phyloP scores from a whole-genome alignment of 192 early-diverging fungal species.

The Gorgonomyces haynaldii region DNA sequence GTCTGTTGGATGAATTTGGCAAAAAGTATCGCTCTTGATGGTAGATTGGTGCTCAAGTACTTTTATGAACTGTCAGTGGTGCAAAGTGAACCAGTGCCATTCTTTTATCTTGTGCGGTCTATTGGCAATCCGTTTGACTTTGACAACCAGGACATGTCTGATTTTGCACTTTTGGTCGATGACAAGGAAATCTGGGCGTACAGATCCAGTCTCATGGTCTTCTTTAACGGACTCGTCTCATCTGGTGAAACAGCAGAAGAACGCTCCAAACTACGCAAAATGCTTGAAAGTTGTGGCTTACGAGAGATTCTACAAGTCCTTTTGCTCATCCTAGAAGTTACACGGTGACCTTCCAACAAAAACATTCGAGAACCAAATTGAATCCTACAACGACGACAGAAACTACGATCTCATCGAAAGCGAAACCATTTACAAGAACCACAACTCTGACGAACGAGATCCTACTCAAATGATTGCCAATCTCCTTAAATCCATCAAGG shows the following conservation, averaged over 20 bases:
- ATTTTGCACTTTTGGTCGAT: not conserved
- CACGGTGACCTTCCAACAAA: not conserved
- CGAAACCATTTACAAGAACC: too few relatives aligned
- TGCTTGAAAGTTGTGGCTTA: conserved; percentile 5
- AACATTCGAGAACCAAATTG: conserved; percentile 1
- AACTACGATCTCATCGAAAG: conserved; percentile 3
- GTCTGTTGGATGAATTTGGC: not conserved
- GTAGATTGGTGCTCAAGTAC: not conserved
- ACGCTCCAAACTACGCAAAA: conserved; percentile 2
- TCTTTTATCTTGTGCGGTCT: conserved; percentile 8
- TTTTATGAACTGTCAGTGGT: not conserved
- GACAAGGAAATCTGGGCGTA: not conserved
- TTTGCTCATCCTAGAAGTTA: not conserved
- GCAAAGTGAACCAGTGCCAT: conserved; percentile 5
- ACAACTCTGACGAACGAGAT: not conserved
- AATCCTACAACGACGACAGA: not conserved
- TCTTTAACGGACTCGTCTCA: conserved; percentile 8
- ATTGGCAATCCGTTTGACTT: conserved; percentile 2
- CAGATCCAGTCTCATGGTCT: conserved; percentile 1
- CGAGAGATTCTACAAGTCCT: not conserved
- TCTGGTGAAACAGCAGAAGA: conserved; percentile 1
- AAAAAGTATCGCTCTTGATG: not conserved
- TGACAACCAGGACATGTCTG: not conserved
- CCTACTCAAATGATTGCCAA: not conserved
- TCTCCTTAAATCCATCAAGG: not conserved